Conservation (phyloP, 495 filamentous ascomycete genomes). For the Trichoderma gamsii region DNA sequence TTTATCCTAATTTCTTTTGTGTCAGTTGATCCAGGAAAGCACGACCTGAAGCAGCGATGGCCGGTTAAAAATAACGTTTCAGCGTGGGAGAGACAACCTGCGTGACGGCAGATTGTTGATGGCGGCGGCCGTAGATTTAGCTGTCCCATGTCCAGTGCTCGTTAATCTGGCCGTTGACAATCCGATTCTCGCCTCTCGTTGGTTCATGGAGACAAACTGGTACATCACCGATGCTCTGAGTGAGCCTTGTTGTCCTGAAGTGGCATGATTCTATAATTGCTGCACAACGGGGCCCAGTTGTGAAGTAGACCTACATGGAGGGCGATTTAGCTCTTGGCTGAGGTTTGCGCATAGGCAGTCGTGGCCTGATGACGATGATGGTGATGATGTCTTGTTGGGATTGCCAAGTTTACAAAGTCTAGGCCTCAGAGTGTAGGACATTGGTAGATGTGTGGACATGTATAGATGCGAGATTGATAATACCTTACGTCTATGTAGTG, state of each 20-base stretch:
- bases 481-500: background rate
- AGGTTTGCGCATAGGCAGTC: background rate
- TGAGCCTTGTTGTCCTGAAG: background rate
- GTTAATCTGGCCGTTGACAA: background rate
- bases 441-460: too few species aligned
- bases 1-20: background rate
- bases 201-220: conserved; percentile 1
- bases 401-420: background rate
- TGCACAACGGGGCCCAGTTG: background rate
- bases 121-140: background rate
- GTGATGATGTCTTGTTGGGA: background rate
- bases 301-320: background rate
- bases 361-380: too few species aligned
- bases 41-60: background rate
- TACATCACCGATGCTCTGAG: background rate
- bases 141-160: background rate
- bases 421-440: too few species aligned
- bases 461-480: background rate
- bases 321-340: background rate
- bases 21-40: background rate
- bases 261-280: background rate
- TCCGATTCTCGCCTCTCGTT: background rate
- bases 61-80: background rate
- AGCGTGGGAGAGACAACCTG: background rate
- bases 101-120: background rate